Evolutionary conservation across 345 rosid genomes (phyloP).

Genomic region (Fremontodendron californicum): DNA sequence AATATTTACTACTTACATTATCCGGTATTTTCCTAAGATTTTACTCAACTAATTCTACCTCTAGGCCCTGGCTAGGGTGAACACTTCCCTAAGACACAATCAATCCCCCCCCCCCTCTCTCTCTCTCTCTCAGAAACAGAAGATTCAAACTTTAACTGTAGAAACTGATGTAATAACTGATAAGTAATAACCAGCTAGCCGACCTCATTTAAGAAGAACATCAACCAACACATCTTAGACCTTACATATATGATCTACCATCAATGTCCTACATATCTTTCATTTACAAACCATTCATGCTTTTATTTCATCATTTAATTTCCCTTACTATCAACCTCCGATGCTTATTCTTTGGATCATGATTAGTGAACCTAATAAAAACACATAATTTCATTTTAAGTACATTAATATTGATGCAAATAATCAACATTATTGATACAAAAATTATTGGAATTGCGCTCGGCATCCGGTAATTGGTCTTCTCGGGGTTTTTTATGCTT

Average conservation of each 20-base stretch:
- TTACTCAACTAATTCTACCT: not conserved
- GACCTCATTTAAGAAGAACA: constrained; percentile 17
- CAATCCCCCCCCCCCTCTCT: too few species aligned
- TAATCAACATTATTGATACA: too few species aligned
- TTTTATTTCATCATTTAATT: not conserved
- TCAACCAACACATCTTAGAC: constrained; percentile 6
- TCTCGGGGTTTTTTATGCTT: too few species aligned
- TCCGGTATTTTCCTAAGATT: not conserved
- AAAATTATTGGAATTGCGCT: too few species aligned
- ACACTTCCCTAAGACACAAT: too few species aligned
- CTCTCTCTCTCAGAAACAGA: too few species aligned
- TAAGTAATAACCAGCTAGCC: constrained; percentile 2
- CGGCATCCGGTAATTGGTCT: too few species aligned
- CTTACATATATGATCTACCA: not conserved
- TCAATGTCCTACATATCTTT: not conserved
- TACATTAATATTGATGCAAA: too few species aligned
- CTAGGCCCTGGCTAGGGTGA: too few species aligned
- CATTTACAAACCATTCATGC: not conserved
- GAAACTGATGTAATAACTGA: not conserved
- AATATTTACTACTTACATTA: not conserved
- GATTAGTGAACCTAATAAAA: not conserved
- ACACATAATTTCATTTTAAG: not conserved
- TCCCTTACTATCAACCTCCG: too few species aligned
- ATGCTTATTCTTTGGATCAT: too few species aligned
- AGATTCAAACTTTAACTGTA: not conserved